phyloP scores from a whole-genome alignment of 768 basidiomycete genomes.

The Lactarius tabidus region DNA sequence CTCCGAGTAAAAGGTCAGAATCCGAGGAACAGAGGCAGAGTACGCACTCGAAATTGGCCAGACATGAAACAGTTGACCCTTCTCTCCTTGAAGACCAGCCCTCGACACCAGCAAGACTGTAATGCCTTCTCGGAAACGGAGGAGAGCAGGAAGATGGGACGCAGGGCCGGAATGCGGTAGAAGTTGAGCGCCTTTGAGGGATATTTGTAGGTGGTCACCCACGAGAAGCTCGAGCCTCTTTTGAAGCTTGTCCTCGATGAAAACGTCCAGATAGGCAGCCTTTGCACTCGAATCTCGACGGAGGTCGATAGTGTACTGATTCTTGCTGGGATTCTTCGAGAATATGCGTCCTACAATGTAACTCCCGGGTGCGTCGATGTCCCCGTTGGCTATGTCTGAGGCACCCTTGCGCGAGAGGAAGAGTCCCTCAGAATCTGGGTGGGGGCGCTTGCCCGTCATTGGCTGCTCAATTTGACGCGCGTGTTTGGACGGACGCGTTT shows the following conservation, averaged over 20 bases:
- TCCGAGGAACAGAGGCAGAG: neutral
- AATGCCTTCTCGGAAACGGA: constrained; percentile 18
- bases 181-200: constrained; percentile 6
- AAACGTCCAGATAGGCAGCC: constrained; percentile 1
- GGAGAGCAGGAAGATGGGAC: neutral
- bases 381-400: constrained; percentile 1
- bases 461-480: neutral
- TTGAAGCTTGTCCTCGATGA: constrained; percentile 12
- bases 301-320: constrained; percentile 14
- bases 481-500: neutral
- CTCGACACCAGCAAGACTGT: constrained; percentile 13
- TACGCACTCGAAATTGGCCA: constrained; percentile 10
- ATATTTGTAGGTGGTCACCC: constrained; percentile 6
- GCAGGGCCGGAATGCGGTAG: neutral
- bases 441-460: constrained; percentile 11
- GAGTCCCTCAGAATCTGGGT: neutral
- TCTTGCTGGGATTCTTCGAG: neutral
- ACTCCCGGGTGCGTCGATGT: constrained; percentile 7
- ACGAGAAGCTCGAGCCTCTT: constrained; percentile 8
- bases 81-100: constrained; percentile 8
- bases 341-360: constrained; percentile 14
- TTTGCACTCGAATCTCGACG: constrained; percentile 4
- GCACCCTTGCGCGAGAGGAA: constrained; percentile 6
- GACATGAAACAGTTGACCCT: neutral
- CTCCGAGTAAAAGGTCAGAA: neutral